Percentiles rank a stretch among this genome's conserved stretches.
These are phyloP conservation scores for Lactifluus hygrophoroides DNA, from an alignment of 768 basidiomycete species.

Conservation along the genomic window DNA sequence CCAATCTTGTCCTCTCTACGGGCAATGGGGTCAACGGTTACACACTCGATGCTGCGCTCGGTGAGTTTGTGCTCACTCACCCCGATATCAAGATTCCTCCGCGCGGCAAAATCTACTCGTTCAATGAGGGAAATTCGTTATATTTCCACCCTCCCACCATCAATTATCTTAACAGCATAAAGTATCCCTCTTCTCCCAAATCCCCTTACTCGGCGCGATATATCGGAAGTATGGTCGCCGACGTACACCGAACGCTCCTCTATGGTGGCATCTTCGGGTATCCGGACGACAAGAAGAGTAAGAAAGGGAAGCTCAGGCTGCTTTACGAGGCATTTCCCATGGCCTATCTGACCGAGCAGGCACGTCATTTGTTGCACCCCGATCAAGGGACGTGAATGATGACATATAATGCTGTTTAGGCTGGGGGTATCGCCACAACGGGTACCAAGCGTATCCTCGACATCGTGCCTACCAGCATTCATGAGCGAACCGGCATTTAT, in stretches of 20 bases:
- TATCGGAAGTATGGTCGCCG: constrained; percentile 99
- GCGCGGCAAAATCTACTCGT: constrained; percentile 98
- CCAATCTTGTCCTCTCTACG: constrained; percentile 91
- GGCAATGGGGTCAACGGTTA: constrained; percentile 97
- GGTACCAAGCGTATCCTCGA: constrained; percentile 92
- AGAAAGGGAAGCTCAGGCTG: constrained; percentile 88
- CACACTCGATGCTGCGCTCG: constrained; percentile 89
- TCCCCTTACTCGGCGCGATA: constrained; percentile 86
- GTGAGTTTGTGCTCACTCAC: constrained; percentile 98
- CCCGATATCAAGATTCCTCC: constrained; percentile 91
- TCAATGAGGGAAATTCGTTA: constrained; percentile 97
- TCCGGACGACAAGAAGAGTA: constrained; percentile 96
- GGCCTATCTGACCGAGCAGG: constrained; percentile 92
- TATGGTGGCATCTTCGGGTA: constrained; percentile 99
- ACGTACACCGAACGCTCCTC: constrained; percentile 91
- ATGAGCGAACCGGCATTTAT: constrained; percentile 90
- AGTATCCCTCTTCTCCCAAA: constrained; percentile 72
- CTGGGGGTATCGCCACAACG: constrained; percentile 94
- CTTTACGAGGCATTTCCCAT: constrained; percentile 98
- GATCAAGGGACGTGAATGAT: constrained; percentile 17
- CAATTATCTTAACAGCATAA: constrained; percentile 84
- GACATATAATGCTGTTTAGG: constrained; percentile 38
- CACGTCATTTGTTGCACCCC: constrained; percentile 27
- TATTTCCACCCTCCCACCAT: constrained; percentile 82
- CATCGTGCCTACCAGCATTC: constrained; percentile 77